Evolutionary conservation across 208 protist species (phyloP), one percentile per base, ranked within the genome.

Genomic region (Acanthamoeba lenticulata): DNA sequence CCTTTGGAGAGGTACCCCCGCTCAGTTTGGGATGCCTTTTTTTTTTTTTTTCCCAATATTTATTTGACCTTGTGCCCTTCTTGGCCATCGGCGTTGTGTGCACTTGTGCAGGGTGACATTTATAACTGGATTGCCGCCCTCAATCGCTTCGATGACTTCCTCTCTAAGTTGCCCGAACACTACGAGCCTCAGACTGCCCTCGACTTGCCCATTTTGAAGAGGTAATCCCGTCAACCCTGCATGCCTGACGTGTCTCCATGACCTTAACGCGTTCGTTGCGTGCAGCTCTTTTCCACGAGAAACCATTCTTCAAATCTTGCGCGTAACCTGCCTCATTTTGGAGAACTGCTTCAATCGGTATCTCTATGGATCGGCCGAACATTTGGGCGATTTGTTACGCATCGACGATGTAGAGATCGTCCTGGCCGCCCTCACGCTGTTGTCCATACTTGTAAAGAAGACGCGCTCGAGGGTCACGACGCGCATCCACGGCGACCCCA

Each of bases 321-420:
- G 42, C n/a, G 38, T 92, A 38, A 92, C 88, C 24, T 40, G 17
- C 19, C 38, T 55, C 17, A 92, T 92, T 29, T 77, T 92, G 60
- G 88, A 77, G 42, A 92, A 92, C 57, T 45, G 88, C 47, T 92
- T 57, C 52, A 92, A 92, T 52, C 38, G 62, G n/a, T 92, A 77
- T 29, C 88, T 92, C 60, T 92, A 92, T 32, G 47, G 40, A 21
- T 92, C 88, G 27, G 88, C 47, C 40, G 88, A 92, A 55, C 52
- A 77, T 79, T 42, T 92, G 57, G 88, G 52, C 40, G 44, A 69
- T 67, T 57, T 92, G 49, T 32, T 92, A 24, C 55, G 65, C 34
- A 62, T 92, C 19, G 60, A 69, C 36, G 88, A 92, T 42, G 9
- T 32, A 42, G 88, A 92, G 29, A 69, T 92, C 42, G 88, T 77